Evolutionary conservation across 1,139 yeast genomes (phyloP).

Genomic region (Sugiyamaella xylanicola): DNA sequence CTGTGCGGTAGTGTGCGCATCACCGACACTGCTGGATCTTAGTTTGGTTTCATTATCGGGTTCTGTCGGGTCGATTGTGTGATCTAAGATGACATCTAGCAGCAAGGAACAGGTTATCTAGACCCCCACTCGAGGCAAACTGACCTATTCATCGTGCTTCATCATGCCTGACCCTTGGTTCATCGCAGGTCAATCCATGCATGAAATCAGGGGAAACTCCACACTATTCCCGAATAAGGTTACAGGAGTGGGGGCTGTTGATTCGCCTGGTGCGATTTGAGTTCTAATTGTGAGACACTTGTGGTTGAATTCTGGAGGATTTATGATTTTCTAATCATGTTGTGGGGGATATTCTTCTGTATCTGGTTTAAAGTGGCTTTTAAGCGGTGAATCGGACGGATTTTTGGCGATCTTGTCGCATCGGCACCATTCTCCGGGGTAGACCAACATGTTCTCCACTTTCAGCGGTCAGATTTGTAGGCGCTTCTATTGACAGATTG

Average conservation of each 20-base stretch:
- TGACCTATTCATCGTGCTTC: background rate
- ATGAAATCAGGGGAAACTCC: conserved; percentile 7
- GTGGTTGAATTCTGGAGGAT: background rate
- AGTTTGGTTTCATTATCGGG: background rate
- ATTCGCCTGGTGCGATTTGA: background rate
- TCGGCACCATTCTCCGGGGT: background rate
- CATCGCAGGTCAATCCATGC: background rate
- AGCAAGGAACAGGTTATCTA: background rate
- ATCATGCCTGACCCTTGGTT: background rate
- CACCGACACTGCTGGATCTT: background rate
- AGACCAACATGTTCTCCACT: background rate
- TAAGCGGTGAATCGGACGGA: conserved; percentile 7
- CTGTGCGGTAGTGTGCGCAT: background rate
- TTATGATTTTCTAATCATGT: background rate
- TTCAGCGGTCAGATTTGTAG: background rate
- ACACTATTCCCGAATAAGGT: conserved; percentile 4
- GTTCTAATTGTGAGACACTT: background rate
- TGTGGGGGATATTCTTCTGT: background rate
- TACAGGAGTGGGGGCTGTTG: conserved; percentile 6
- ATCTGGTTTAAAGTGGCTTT: background rate
- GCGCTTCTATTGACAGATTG: background rate
- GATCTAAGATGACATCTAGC: background rate
- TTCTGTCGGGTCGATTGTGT: background rate
- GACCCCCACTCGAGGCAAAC: background rate
- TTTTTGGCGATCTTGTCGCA: background rate